Percentiles rank a stretch among this genome's conserved stretches.
These are phyloP conservation scores for Botrytis byssoidea DNA, from an alignment of 2,329 filamentous ascomycete species.

Conservation along the genomic window DNA sequence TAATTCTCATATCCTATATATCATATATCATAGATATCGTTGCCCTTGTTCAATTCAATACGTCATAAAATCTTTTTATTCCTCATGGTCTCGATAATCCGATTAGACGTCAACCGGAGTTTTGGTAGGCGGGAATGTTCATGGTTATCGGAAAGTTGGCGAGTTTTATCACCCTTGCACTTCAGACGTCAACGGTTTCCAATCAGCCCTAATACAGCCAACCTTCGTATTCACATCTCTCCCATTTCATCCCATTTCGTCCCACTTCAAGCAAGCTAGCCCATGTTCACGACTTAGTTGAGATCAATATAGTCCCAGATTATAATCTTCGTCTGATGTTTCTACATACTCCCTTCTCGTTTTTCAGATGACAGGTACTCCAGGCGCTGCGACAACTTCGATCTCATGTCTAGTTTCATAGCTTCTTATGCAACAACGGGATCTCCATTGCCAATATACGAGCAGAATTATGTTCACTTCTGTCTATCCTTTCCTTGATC, in stretches of 20 bases:
- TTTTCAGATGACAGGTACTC: slow-evolving; percentile 31
- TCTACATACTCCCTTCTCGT: slow-evolving; percentile 22
- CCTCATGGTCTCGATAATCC: not conserved
- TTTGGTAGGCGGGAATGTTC: not conserved
- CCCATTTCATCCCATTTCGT: slow-evolving; percentile 20
- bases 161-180: slow-evolving; percentile 31
- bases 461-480: slow-evolving; percentile 27
- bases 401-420: slow-evolving; percentile 38
- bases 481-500: slow-evolving; percentile 23
- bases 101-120: not conserved
- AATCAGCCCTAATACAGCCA: slow-evolving; percentile 23
- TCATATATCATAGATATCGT: not conserved
- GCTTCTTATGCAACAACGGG: slow-evolving; percentile 35
- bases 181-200: slow-evolving; percentile 33
- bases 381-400: slow-evolving; percentile 31
- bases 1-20: not conserved
- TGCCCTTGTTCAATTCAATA: not conserved
- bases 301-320: slow-evolving; percentile 24
- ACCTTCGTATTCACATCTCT: slow-evolving; percentile 11
- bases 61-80: not conserved
- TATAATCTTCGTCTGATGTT: slow-evolving; percentile 25
- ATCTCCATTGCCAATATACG: slow-evolving; percentile 34
- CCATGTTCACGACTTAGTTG: not conserved
- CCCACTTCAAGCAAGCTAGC: slow-evolving; percentile 15
- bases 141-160: slow-evolving; percentile 1